Base-by-base conservation (phyloP, 305 asterid species). In the Fraxinus xanthoxyloides region DNA sequence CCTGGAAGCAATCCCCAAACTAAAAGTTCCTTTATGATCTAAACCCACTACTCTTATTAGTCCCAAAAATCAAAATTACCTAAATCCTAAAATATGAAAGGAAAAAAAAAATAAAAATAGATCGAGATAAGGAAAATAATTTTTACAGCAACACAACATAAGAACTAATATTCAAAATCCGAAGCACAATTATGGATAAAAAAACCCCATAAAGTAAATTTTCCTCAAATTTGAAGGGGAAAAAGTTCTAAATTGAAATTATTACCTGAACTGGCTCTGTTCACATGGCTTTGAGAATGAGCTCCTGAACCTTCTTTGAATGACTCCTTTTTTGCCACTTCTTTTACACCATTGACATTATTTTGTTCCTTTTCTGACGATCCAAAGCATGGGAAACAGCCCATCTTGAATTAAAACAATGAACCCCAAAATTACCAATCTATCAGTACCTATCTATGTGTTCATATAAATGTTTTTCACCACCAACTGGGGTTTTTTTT, bases 301-400 rank as follows among this genome's bases (percentile, higher is more conserved):
- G 85, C 86, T 70, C 84, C 87, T 38, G 88, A 84, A 43, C 91
- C 90, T 76, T 89, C 90, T 82, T 82, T 86, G n/a, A 82, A 81
- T 80, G 89, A 84, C 67, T 89, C 91, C 69, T 85, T 89, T 76
- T 87, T 88, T 69, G 70, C 77, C 79, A 79, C 89, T 84, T 85
- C 88, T 81, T 84, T 87, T 61, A 82, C 90, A 31, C 81, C 87
- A 74, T 86, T 82, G 46, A 77, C 89, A 82, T 51, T 76, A 51
- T 76, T 30, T 28, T 78, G 82, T 83, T 70, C 86, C 81, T 85
- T 85, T 65, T 80, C 78, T 77, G 90, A 86, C 85, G 92, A 86
- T 89, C 89, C 87, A 85, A 89, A 85, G 87, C 92, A 89, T 38
- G 91, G 88, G 83, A 89, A 88, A 89, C 92, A 89, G 87, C 92